Percentiles rank a stretch among this genome's conserved stretches.
Conservation (phyloP, 2,329 filamentous ascomycete genomes). For the Sporothrix mexicana region DNA sequence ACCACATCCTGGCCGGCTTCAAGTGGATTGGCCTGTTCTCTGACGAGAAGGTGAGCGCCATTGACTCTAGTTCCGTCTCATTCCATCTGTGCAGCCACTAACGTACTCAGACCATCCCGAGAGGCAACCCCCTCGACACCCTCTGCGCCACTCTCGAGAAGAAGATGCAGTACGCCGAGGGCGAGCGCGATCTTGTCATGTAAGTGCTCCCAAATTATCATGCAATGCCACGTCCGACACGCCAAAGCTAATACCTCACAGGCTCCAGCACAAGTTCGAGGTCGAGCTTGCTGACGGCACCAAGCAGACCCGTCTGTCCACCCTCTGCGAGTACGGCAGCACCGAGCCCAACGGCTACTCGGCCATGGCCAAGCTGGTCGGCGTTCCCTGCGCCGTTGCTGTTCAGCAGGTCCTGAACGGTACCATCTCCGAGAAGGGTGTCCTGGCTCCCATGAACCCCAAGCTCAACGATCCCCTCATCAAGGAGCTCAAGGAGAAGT, state of each 20-base stretch:
- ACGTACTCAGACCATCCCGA: slow-evolving; percentile 63
- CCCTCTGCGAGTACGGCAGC: slow-evolving; percentile 77
- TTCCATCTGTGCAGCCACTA: background rate
- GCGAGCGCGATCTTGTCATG: slow-evolving; percentile 83
- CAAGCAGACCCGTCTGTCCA: slow-evolving; percentile 78
- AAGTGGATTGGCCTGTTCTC: slow-evolving; percentile 72
- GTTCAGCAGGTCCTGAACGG: slow-evolving; percentile 71
- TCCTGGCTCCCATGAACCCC: slow-evolving; percentile 70
- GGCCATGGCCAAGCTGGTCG: slow-evolving; percentile 81
- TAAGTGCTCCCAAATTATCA: background rate
- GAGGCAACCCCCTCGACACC: slow-evolving; percentile 85
- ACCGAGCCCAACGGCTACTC: slow-evolving; percentile 67
- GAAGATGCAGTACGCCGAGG: slow-evolving; percentile 87
- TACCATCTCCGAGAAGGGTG: slow-evolving; percentile 65
- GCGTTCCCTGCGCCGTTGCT: slow-evolving; percentile 67
- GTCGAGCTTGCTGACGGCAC: slow-evolving; percentile 82
- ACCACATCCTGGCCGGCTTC: slow-evolving; percentile 67
- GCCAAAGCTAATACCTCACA: slow-evolving; percentile 39
- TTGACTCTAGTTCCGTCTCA: slow-evolving; percentile 38
- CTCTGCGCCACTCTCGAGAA: slow-evolving; percentile 85
- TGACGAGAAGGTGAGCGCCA: slow-evolving; percentile 62
- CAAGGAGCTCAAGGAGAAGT: slow-evolving; percentile 71
- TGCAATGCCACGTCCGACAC: background rate
- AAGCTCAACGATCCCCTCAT: slow-evolving; percentile 72
- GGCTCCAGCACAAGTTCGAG: slow-evolving; percentile 80